A percentile compares a stretch with the other conserved stretches of the same genome.
phyloP scores from a whole-genome alignment of 768 basidiomycete genomes.

The Russula foetens region DNA sequence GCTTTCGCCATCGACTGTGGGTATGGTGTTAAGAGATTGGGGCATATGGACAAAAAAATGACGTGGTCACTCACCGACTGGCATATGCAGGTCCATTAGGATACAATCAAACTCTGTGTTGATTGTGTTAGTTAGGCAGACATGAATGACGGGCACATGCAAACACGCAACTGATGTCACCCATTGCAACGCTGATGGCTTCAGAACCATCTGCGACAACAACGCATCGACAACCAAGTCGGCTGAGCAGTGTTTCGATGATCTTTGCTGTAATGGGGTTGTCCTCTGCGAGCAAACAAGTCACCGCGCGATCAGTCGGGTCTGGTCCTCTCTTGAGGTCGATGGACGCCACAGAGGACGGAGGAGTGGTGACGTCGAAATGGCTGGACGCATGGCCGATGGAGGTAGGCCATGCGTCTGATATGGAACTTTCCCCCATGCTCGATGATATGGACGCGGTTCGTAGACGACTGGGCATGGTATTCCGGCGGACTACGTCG shows the following conservation, averaged over 20 bases:
- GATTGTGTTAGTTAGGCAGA: not conserved
- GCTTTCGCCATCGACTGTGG: constrained; percentile 86
- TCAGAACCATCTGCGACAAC: constrained; percentile 96
- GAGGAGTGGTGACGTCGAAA: constrained; percentile 55
- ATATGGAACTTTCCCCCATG: constrained; percentile 68
- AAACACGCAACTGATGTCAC: constrained; percentile 70
- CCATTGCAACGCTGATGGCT: constrained; percentile 95
- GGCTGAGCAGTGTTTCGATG: constrained; percentile 86
- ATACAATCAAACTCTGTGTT: constrained; percentile 89
- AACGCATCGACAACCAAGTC: constrained; percentile 91
- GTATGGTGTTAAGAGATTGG: constrained; percentile 1
- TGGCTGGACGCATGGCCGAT: constrained; percentile 45
- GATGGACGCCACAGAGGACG: constrained; percentile 80
- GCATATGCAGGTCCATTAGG: constrained; percentile 94
- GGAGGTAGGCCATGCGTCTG: constrained; percentile 63
- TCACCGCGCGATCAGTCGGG: constrained; percentile 81
- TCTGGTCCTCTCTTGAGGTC: constrained; percentile 72
- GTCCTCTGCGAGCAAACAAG: constrained; percentile 91
- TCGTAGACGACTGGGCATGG: constrained; percentile 81
- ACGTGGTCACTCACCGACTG: constrained; percentile 58
- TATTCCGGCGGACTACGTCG: constrained; percentile 57
- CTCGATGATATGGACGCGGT: constrained; percentile 79
- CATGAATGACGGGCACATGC: constrained; percentile 20
- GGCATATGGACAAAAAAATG: not conserved
- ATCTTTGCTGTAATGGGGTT: constrained; percentile 99